Base-by-base conservation (phyloP, 257 asterid species). In the Salvia rosmarinus region DNA sequence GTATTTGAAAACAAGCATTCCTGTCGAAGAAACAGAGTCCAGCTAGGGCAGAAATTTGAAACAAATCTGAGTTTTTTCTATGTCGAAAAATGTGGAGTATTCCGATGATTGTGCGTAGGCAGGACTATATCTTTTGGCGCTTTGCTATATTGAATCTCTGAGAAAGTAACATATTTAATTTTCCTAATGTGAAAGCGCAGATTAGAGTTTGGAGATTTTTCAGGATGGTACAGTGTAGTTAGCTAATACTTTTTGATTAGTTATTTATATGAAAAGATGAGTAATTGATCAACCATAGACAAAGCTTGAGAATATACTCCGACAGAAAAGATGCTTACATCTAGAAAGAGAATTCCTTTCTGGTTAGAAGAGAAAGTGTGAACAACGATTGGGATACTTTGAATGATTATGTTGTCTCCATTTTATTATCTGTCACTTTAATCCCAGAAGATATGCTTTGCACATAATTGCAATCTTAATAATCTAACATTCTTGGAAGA, bases 61-160 rank as follows among this genome's bases (percentile, higher is more conserved):
- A 25, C 60, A 62, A 79, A 79, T 79, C 82, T 79, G 79, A 63
- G 4, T 43, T 67, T 34, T 63, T 55, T 68, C 6, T 14, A 47
- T 64, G 54, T 46, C 25, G 23, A 56, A 3, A 66, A 23, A 23
- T 28, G 17, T 39, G 25, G 50, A 6, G 11, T 42, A 19, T 62
- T 19, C 43, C 50, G 39, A 47, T 59, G 50, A 37, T 60, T 37
- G 62, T 20, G 64, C 16, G 13, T 61, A 12, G n/a, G 23, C 40
- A 50, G 23, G 37, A 47, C 52, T 21, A 20, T 19, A 16, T 47
- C 23, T 16, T 32, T 32, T 34, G 60, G 25, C 6, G 60, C 21
- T 58, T 43, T 58, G 4, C 56, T 46, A 14, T 16, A 30, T 56
- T 6, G 23, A 44, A 35, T 67, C 25, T 68, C 0, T 28, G 46